Base-by-base conservation (phyloP, 257 asterid genomes). In the Coffea canephora region DNA sequence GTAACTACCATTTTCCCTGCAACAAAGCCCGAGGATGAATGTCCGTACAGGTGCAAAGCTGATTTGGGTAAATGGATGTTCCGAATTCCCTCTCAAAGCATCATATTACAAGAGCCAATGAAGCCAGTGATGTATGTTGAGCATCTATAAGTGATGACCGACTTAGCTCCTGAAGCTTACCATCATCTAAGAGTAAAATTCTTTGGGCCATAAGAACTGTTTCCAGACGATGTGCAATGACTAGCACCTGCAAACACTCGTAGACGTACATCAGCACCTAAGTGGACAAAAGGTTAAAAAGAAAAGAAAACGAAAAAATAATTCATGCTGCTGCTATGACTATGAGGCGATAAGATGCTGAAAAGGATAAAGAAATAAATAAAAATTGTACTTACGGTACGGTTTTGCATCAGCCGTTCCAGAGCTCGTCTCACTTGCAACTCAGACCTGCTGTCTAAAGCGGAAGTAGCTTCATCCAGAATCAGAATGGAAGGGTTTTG, bases 401-500 rank as follows among this genome's bases (percentile, higher is more conserved):
- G 97, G 62, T 91, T 84, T 82, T 89, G 91, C 97, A 90, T 85
- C 67, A 95, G 85, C 52, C 91, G 89, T 81, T 93, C 93, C 87
- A 95, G 86, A 82, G 99, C 98, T 85, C 83, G 90, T 78, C 99
- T 91, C 78, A 95, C 97, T 88, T 91, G 73, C 43, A 88, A 77
- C 92, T 95, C 99, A 16, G 99, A 93, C 80, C 87, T 85, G 90
- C 93, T 87, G 86, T 95, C 99, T 78, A 95, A 86, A 48, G 98
- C 98, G 69, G 98, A 95, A 85, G 97, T 95, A 70, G 99, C 99
- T 90, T 95, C 99, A 80, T 95, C 99, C 89, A 93, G 77, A 77
- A 95, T 90, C 77, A 95, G 90, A 88, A 95, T 91, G 46, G 99
- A 91, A 5, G 99, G 99, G 78, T 93, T 83, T 86, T 95, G 99